Conservation (phyloP, 106 monocot genomes). For the Ottelia alismoides region DNA sequence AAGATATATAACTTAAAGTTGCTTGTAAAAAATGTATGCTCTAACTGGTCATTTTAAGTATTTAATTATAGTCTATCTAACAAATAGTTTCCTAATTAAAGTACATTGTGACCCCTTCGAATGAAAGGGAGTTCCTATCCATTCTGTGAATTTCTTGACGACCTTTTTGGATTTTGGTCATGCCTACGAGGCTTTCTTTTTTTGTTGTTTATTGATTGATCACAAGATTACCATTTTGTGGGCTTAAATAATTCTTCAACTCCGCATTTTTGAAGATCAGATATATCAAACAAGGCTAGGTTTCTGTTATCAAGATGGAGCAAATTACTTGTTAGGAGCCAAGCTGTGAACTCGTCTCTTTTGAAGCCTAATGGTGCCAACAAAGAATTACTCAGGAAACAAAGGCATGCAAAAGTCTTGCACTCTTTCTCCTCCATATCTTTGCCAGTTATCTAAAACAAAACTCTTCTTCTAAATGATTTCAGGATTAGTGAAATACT, state of each 20-base stretch:
- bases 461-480: slow-evolving; percentile 1
- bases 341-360: slow-evolving; percentile 28
- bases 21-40: no score
- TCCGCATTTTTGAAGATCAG: slow-evolving; percentile 88
- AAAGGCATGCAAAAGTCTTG: slow-evolving; percentile 34
- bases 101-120: no score
- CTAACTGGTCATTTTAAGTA: no score
- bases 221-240: no score
- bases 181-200: no score
- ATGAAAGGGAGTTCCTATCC: no score
- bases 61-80: background rate
- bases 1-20: no score
- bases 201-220: no score
- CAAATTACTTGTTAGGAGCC: slow-evolving; percentile 66
- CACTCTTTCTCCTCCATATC: slow-evolving; percentile 7
- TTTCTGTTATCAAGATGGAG: slow-evolving; percentile 82
- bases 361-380: slow-evolving; percentile 17
- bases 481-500: slow-evolving; percentile 66
- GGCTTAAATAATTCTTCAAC: no score
- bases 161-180: no score
- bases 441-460: slow-evolving; percentile 2
- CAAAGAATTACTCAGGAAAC: slow-evolving; percentile 39
- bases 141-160: no score
- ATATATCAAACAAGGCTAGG: slow-evolving; percentile 89
- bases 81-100: no score